Base-by-base conservation (phyloP, 169 alveolate genomes). In the Besnoitia besnoiti region DNA sequence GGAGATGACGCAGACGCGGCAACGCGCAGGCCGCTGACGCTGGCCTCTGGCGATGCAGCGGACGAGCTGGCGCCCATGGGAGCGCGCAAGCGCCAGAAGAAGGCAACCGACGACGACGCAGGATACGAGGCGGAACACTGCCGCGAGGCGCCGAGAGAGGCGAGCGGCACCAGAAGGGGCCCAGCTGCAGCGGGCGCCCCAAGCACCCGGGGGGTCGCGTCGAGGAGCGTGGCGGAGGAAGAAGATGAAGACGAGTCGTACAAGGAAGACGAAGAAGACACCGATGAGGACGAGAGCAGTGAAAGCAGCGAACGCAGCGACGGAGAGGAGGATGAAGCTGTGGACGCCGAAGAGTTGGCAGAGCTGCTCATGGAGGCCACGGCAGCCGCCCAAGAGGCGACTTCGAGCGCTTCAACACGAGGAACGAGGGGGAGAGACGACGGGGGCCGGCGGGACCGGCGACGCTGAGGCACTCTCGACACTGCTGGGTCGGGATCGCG, bases 221-320 rank as follows among this genome's bases (percentile, higher is more conserved):
- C 47, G 21, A 16, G 24, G 33, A 75, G 51, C 50, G 8, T 33
- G 19, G 59, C 55, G n/a, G 46, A 0, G 40, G 35, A 77, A 39
- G 87, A 77, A 39, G 87, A 77, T 55, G 55, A 42, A 40, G 87
- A 37, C 30, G 87, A 37, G n/a, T 73, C 82, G 39, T 73, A 42
- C 8, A 37, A 77, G 37, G 87, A 75, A 27, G 85, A 75, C 40
- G 50, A 40, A 19, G 46, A 35, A 35, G 85, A 75, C 85, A 35
- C 33, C 10, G 40, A 55, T 42, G 87, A 30, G n/a, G 44, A 67
- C 12, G 37, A n/a, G 35, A n/a, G 59, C 40, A 77, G 87, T 77
- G 87, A 27, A 42, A 37, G n/a, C 37, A 24, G n/a, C 24, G 82
- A 73, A 35, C 12, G 82, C 3, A 73, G 30, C 3, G 27, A 55